A percentile compares a stretch with the other conserved stretches of the same genome.
These are phyloP conservation scores for Quercus aquifolioides DNA, from an alignment of 306 rosid species.

Conservation along the genomic window DNA sequence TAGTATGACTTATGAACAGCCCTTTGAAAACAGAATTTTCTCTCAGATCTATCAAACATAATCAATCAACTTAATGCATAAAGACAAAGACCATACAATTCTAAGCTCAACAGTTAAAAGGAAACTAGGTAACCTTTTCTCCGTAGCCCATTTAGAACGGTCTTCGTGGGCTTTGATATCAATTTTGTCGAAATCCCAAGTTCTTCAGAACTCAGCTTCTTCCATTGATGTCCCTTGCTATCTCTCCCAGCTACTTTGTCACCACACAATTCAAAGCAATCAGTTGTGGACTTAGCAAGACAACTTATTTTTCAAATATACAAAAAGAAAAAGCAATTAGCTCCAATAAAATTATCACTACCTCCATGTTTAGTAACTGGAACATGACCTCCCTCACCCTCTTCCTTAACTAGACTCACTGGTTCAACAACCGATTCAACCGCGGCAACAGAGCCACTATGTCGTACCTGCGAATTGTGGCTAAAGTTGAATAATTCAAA, in stretches of 20 bases:
- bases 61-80: neutral
- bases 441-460: constrained; percentile 25
- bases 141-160: constrained; percentile 63
- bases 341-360: constrained; percentile 36
- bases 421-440: constrained; percentile 36
- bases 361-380: constrained; percentile 9
- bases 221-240: constrained; percentile 47
- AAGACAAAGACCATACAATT: neutral
- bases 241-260: constrained; percentile 24
- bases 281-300: neutral
- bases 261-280: neutral
- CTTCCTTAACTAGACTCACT: neutral
- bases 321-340: neutral
- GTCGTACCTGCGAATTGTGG: constrained; percentile 8
- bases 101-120: neutral
- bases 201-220: constrained; percentile 64
- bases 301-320: neutral
- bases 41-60: neutral
- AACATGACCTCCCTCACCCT: too few relatives aligned
- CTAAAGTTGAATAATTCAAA: neutral
- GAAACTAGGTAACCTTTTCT: constrained; percentile 40
- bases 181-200: constrained; percentile 65
- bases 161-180: constrained; percentile 56
- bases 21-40: neutral
- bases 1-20: too few relatives aligned